Evolutionary conservation across 176 grass and related monocot genomes (phyloP).

Genomic region (Raddia guianensis): DNA sequence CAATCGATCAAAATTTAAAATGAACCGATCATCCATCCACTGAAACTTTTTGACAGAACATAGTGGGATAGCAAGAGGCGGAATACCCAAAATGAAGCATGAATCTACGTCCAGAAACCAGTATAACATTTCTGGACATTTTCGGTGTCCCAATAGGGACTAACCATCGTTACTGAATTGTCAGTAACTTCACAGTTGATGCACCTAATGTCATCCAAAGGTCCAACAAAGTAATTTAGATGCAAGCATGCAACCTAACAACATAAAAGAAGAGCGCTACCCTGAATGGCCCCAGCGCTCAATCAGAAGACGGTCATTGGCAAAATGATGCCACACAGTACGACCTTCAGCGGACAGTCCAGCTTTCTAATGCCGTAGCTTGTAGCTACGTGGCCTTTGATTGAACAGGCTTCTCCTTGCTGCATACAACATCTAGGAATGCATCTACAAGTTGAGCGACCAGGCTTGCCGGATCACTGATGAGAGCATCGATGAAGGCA

Average conservation of each 20-base stretch:
- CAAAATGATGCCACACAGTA: constrained; percentile 18
- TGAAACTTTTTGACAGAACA: constrained; percentile 2
- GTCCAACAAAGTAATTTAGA: neutral
- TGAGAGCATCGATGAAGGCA: constrained; percentile 71
- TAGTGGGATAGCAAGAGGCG: constrained; percentile 25
- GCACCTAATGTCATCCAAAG: constrained; percentile 6
- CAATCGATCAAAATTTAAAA: neutral
- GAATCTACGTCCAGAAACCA: neutral
- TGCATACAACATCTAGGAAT: constrained; percentile 69
- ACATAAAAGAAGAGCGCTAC: neutral
- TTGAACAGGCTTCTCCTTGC: constrained; percentile 60
- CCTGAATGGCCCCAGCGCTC: constrained; percentile 19
- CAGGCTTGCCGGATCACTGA: constrained; percentile 69
- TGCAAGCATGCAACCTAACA: constrained; percentile 18
- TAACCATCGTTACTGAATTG: neutral
- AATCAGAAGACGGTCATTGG: constrained; percentile 31
- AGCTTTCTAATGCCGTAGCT: constrained; percentile 57
- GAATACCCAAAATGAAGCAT: constrained; percentile 10
- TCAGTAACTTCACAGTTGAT: constrained; percentile 12
- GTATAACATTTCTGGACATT: neutral
- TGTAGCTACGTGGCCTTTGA: constrained; percentile 52
- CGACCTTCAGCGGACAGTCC: neutral
- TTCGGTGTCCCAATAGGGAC: neutral
- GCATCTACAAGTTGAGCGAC: constrained; percentile 70
- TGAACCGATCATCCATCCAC: neutral